These are phyloP conservation scores for Bimuria novae-zelandiae DNA, from an alignment of 2,329 filamentous ascomycete species.

Conservation along the genomic window DNA sequence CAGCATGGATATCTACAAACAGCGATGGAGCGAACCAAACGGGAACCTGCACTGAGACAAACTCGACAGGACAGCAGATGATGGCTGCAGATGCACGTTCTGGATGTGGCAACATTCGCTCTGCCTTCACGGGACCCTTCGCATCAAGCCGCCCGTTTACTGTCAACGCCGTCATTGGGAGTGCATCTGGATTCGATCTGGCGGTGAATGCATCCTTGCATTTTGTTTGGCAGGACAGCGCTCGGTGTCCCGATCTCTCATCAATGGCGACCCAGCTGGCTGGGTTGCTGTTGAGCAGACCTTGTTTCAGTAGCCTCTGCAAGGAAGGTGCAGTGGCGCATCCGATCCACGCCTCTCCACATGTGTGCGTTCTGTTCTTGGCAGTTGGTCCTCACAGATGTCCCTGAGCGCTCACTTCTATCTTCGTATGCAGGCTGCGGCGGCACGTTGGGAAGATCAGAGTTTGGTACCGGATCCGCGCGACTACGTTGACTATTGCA, in stretches of 20 bases:
- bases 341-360: conserved; percentile 3
- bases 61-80: not conserved
- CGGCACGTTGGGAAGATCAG: conserved; percentile 3
- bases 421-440: conserved; percentile 5
- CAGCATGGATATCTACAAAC: conserved; percentile 17
- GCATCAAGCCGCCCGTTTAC: conserved; percentile 18
- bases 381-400: not conserved
- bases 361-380: not conserved
- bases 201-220: conserved; percentile 23
- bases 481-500: conserved; percentile 11
- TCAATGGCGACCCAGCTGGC: conserved; percentile 7
- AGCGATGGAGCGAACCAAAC: conserved; percentile 10
- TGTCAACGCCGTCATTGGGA: conserved; percentile 23
- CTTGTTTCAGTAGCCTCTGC: conserved; percentile 10
- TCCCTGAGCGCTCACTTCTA: not conserved
- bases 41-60: conserved; percentile 16
- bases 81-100: conserved; percentile 30
- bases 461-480: conserved; percentile 1
- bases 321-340: conserved; percentile 6
- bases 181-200: conserved; percentile 11
- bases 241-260: not conserved
- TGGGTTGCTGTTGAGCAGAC: not conserved
- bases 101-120: conserved; percentile 27
- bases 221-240: conserved; percentile 4
- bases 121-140: conserved; percentile 28